These are phyloP conservation scores for Carnegiea gigantea DNA, from an alignment of 179 eudicot species.

Conservation along the genomic window DNA sequence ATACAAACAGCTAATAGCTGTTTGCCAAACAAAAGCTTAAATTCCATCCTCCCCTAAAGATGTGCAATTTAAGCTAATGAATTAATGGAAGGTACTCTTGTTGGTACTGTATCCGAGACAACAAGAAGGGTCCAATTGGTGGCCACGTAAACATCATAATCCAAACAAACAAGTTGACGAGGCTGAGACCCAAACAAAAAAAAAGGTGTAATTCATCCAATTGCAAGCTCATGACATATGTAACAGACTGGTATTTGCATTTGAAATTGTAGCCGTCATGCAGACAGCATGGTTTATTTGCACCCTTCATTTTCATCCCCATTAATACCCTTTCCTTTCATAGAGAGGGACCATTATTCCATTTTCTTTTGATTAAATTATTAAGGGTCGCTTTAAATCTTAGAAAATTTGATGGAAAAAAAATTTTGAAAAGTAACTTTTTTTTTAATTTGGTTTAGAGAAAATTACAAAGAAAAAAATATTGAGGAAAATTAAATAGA, in stretches of 20 bases:
- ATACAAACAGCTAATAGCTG: too few species aligned
- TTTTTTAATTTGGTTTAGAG: too few species aligned
- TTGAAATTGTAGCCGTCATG: constrained; percentile 21
- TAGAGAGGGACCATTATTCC: constrained; percentile 21
- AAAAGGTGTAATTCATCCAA: neutral
- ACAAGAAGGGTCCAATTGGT: neutral
- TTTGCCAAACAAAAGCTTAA: too few species aligned
- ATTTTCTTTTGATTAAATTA: constrained; percentile 1
- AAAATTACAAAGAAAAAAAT: too few species aligned
- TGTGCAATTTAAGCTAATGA: neutral
- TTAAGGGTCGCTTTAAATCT: too few species aligned
- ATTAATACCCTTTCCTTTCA: constrained; percentile 1
- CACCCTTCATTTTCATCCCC: constrained; percentile 19
- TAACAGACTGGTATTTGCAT: neutral
- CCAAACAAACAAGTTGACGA: constrained; percentile 11
- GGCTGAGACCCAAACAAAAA: neutral
- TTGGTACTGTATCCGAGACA: neutral
- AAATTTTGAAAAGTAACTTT: too few species aligned
- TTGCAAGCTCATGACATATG: neutral
- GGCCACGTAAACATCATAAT: constrained; percentile 1
- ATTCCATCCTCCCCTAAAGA: neutral
- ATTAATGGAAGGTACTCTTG: neutral
- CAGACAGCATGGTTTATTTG: constrained; percentile 8
- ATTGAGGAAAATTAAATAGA: too few species aligned
- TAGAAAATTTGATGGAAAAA: too few species aligned